Percentiles rank a stretch among this genome's conserved stretches.
phyloP scores from a whole-genome alignment of 1,284 basidiomycete genomes.

The Marasmius fiardii region DNA sequence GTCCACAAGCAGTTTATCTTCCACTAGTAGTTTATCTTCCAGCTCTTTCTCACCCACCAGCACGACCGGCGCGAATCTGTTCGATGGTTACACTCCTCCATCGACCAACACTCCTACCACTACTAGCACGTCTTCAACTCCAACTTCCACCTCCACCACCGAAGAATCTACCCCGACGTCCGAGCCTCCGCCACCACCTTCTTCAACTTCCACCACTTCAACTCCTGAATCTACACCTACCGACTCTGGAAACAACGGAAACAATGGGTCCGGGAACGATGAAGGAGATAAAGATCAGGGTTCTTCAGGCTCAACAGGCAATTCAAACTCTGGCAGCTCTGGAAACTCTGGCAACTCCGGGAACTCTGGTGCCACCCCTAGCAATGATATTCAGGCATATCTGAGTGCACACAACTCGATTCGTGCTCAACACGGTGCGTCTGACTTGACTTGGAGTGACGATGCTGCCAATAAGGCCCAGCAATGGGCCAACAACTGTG shows the following conservation, averaged over 20 bases:
- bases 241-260: slow-evolving; percentile 5
- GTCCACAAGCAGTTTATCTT: not conserved
- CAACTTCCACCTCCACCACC: not conserved
- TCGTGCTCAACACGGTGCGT: slow-evolving; percentile 58
- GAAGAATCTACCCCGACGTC: slow-evolving; percentile 7
- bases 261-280: not conserved
- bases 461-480: slow-evolving; percentile 53
- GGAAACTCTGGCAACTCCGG: too few species aligned
- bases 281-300: not conserved
- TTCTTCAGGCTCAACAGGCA: not conserved
- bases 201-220: slow-evolving; percentile 4
- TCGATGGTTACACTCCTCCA: slow-evolving; percentile 10
- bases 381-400: slow-evolving; percentile 41
- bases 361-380: slow-evolving; percentile 21
- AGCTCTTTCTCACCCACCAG: slow-evolving; percentile 1
- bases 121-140: slow-evolving; percentile 5
- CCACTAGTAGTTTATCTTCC: slow-evolving; percentile 1
- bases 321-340: too few species aligned
- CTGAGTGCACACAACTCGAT: slow-evolving; percentile 56
- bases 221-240: slow-evolving; percentile 4
- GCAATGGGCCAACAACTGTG: slow-evolving; percentile 60
- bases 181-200: slow-evolving; percentile 8
- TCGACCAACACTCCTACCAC: slow-evolving; percentile 14
- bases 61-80: not conserved
- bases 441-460: slow-evolving; percentile 54